phyloP scores from a whole-genome alignment of 2,329 filamentous ascomycete genomes.

The Colletotrichum kahawae region DNA sequence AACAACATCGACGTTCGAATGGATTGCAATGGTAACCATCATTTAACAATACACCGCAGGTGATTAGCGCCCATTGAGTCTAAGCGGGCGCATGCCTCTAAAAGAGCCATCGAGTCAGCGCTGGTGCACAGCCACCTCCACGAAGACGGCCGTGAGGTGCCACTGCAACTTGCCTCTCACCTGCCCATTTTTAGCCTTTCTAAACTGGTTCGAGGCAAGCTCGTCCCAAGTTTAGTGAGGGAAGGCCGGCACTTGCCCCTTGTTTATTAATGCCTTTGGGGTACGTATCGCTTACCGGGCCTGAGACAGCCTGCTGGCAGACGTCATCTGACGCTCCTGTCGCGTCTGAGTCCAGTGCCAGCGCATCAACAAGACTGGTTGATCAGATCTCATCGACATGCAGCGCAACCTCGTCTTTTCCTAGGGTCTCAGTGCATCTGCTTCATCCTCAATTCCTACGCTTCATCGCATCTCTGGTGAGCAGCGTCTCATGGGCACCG shows the following conservation, averaged over 20 bases:
- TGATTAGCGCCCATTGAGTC: background rate
- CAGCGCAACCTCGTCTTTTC: background rate
- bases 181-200: background rate
- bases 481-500: background rate
- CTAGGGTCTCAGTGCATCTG: background rate
- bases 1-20: background rate
- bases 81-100: background rate
- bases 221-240: background rate
- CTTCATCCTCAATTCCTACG: background rate
- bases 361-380: background rate
- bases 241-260: background rate
- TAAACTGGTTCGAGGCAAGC: background rate
- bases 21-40: background rate
- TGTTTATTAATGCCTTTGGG: background rate
- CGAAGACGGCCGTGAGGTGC: background rate
- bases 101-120: background rate
- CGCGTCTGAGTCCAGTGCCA: background rate
- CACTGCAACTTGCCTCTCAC: background rate
- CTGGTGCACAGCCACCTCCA: background rate
- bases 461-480: too few relatives aligned
- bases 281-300: background rate
- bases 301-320: background rate
- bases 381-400: background rate
- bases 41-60: fast-evolving
- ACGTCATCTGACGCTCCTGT: background rate